Evolutionary conservation across 148 eudicot species (phyloP).

Genomic region (Chenopodium berlandieri): DNA sequence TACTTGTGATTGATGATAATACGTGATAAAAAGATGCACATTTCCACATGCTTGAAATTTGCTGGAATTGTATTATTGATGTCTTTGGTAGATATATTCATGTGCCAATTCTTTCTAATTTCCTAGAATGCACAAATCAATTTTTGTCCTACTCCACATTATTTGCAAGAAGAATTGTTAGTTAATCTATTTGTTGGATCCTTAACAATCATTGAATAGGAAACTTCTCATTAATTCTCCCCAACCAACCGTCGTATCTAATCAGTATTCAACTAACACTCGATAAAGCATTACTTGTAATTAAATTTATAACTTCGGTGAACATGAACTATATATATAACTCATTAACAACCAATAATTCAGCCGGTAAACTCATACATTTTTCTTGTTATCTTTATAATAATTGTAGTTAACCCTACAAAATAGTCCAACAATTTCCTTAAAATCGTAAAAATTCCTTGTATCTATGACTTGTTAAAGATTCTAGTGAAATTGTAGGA

Average conservation of each 20-base stretch:
- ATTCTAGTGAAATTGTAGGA: slow-evolving; percentile 8
- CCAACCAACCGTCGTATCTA: background rate
- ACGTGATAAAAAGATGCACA: slow-evolving; percentile 26
- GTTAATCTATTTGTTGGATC: slow-evolving; percentile 19
- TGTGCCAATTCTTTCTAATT: slow-evolving; percentile 17
- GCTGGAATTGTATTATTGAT: slow-evolving; percentile 15
- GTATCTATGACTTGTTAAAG: background rate
- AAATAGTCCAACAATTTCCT: too few species aligned
- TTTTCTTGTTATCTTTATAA: background rate
- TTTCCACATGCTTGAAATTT: slow-evolving; percentile 27
- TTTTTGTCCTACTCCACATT: slow-evolving; percentile 3
- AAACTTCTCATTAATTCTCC: background rate
- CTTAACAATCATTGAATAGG: slow-evolving; percentile 1
- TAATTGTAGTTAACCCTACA: background rate
- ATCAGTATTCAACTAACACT: too few species aligned
- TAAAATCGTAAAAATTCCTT: background rate
- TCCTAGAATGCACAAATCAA: slow-evolving; percentile 5
- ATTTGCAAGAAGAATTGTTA: slow-evolving; percentile 1
- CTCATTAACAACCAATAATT: too few species aligned
- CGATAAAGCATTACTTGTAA: background rate
- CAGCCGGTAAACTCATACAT: background rate
- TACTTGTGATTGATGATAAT: slow-evolving; percentile 18
- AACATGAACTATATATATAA: too few species aligned
- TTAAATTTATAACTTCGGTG: too few species aligned
- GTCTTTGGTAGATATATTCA: slow-evolving; percentile 10